Evolutionary conservation across 148 eudicot genomes (phyloP).

Genomic region (Silene conica): DNA sequence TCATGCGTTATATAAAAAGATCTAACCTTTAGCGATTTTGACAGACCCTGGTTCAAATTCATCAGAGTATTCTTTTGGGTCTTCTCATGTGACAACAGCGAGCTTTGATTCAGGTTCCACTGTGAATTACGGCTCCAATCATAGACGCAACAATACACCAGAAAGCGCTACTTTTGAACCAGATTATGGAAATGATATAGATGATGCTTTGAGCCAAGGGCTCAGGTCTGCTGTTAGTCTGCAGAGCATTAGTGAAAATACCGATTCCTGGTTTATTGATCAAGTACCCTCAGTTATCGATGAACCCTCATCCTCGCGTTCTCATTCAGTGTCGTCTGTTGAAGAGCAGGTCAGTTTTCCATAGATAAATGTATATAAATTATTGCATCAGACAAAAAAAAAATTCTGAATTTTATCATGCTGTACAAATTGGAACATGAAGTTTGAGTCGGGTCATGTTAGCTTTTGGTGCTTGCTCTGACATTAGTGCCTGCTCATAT

Average conservation of each 20-base stretch:
- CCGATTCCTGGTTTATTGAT: constrained; percentile 24
- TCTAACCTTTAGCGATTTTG: constrained; percentile 19
- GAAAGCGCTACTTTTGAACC: constrained; percentile 27
- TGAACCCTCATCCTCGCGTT: constrained; percentile 38
- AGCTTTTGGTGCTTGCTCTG: neutral
- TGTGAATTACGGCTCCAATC: constrained; percentile 37
- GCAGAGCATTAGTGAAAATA: constrained; percentile 31
- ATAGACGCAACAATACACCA: constrained; percentile 33
- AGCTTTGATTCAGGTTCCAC: constrained; percentile 43
- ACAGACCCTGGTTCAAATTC: constrained; percentile 43
- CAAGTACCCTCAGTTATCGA: constrained; percentile 18
- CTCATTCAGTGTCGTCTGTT: constrained; percentile 33
- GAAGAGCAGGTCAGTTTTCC: constrained; percentile 40
- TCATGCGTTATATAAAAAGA: constrained; percentile 1
- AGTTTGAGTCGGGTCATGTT: too few relatives aligned
- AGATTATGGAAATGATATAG: constrained; percentile 27
- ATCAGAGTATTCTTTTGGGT: constrained; percentile 37
- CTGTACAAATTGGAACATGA: neutral
- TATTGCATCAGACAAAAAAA: neutral
- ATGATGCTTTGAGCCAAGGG: constrained; percentile 32
- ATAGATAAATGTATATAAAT: neutral
- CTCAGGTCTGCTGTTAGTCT: constrained; percentile 30
- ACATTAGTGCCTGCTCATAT: neutral
- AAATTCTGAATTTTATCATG: neutral
- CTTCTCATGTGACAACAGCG: constrained; percentile 45